A percentile compares a stretch with the other conserved stretches of the same genome.
Conservation (phyloP, 805 yeast genomes). For the Kazachstania africana region DNA sequence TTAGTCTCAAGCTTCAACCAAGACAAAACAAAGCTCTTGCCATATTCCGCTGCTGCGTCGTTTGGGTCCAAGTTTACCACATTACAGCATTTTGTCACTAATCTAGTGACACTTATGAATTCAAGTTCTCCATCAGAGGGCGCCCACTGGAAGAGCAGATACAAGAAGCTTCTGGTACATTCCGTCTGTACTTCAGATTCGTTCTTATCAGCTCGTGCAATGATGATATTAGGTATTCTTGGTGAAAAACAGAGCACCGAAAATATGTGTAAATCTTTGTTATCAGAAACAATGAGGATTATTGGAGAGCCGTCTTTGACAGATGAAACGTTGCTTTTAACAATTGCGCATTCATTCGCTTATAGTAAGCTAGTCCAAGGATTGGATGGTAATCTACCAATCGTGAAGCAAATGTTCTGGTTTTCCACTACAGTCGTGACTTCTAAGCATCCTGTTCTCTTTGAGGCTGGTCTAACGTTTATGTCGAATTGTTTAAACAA, state of each 20-base stretch:
- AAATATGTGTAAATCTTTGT: slow-evolving; percentile 27
- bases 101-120: slow-evolving; percentile 39
- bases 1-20: slow-evolving; percentile 57
- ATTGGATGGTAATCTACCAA: slow-evolving; percentile 17
- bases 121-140: slow-evolving; percentile 33
- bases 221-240: slow-evolving; percentile 55
- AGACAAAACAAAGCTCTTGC: slow-evolving; percentile 29
- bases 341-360: slow-evolving; percentile 27
- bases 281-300: slow-evolving; percentile 21
- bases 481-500: slow-evolving; percentile 24
- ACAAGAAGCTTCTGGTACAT: slow-evolving; percentile 50
- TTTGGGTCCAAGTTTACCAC: slow-evolving; percentile 27
- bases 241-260: slow-evolving; percentile 51
- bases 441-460: slow-evolving; percentile 23
- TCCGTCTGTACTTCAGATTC: slow-evolving; percentile 44
- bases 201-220: slow-evolving; percentile 51
- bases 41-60: slow-evolving; percentile 23
- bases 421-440: slow-evolving; percentile 21
- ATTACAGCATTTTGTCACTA: slow-evolving; percentile 47
- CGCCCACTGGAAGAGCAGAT: slow-evolving; percentile 46
- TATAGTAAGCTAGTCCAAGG: slow-evolving; percentile 29
- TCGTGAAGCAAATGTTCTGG: slow-evolving; percentile 27
- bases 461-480: slow-evolving; percentile 29
- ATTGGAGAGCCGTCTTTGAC: slow-evolving; percentile 23
- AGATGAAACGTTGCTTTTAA: slow-evolving; percentile 18